Conservation (phyloP, 2,329 filamentous ascomycete species). For the Pestalotiopsis sp. region DNA sequence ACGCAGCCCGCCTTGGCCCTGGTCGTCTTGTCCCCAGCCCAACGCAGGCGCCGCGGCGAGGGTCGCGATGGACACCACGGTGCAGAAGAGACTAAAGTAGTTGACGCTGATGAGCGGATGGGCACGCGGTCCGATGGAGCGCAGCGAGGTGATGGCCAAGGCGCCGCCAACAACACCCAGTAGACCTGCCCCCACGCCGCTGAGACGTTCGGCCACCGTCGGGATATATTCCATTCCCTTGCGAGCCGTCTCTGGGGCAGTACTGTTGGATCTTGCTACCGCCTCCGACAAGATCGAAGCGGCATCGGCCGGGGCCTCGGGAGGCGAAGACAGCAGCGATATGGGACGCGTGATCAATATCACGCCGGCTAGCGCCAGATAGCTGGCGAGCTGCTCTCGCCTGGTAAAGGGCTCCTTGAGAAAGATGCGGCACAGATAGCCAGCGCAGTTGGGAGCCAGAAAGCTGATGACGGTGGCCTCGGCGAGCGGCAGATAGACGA, state of each 20-base stretch:
- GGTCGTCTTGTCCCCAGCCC: conserved; percentile 45
- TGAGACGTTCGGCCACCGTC: conserved; percentile 66
- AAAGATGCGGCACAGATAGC: conserved; percentile 77
- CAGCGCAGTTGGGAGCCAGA: conserved; percentile 76
- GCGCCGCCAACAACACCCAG: conserved; percentile 78
- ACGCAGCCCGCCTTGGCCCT: conserved; percentile 45
- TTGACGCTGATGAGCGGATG: conserved; percentile 86
- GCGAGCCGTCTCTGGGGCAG: conserved; percentile 21
- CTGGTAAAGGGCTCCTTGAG: conserved; percentile 77
- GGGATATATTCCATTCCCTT: conserved; percentile 37
- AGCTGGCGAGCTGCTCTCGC: conserved; percentile 74
- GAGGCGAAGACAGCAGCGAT: conserved; percentile 36
- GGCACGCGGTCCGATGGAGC: conserved; percentile 77
- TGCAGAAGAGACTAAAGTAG: conserved; percentile 76
- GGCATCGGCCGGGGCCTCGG: conserved; percentile 2
- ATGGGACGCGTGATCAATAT: conserved; percentile 78
- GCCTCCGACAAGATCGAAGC: conserved; percentile 14
- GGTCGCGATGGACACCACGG: conserved; percentile 64
- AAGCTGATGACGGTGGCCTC: conserved; percentile 93
- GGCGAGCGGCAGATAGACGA: conserved; percentile 78
- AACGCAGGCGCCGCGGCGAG: conserved; percentile 55
- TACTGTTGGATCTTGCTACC: conserved; percentile 20
- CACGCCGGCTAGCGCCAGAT: conserved; percentile 78
- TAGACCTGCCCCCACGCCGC: conserved; percentile 72
- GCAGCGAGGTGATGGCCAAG: conserved; percentile 73